Evolutionary conservation across 2,329 filamentous ascomycete species (phyloP).

Genomic region (Botrytis deweyae): DNA sequence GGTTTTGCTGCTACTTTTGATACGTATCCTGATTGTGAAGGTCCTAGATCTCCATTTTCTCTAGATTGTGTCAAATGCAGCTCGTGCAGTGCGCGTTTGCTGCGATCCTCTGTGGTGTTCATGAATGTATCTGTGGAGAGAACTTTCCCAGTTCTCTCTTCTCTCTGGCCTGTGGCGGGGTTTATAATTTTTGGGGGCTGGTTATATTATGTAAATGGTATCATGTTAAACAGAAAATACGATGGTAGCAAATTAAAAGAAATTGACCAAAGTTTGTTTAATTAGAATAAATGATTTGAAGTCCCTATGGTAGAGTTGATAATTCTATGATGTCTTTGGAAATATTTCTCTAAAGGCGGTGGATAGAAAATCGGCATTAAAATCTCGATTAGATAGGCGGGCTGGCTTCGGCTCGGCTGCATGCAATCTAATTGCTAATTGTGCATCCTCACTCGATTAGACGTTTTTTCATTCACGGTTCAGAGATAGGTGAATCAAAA

Average conservation of each 20-base stretch:
- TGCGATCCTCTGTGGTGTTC: conserved; percentile 33
- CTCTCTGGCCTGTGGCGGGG: not conserved
- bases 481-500: not conserved
- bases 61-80: conserved; percentile 46
- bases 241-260: not conserved
- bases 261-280: conserved; percentile 12
- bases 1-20: conserved; percentile 41
- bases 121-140: conserved; percentile 30
- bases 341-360: conserved; percentile 19
- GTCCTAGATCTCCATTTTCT: conserved; percentile 58
- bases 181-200: not conserved
- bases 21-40: conserved; percentile 44
- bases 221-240: conserved; percentile 5
- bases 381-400: not conserved
- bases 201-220: conserved; percentile 14
- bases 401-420: not conserved
- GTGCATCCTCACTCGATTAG: not conserved
- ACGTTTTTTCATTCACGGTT: not conserved
- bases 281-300: not conserved
- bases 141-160: conserved; percentile 14
- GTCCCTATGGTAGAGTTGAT: not conserved
- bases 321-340: conserved; percentile 10
- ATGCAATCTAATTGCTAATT: not conserved
- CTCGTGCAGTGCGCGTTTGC: conserved; percentile 24
- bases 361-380: not conserved